phyloP scores from a whole-genome alignment of 2,329 filamentous ascomycete genomes.

The Cladosporium oxysporum region DNA sequence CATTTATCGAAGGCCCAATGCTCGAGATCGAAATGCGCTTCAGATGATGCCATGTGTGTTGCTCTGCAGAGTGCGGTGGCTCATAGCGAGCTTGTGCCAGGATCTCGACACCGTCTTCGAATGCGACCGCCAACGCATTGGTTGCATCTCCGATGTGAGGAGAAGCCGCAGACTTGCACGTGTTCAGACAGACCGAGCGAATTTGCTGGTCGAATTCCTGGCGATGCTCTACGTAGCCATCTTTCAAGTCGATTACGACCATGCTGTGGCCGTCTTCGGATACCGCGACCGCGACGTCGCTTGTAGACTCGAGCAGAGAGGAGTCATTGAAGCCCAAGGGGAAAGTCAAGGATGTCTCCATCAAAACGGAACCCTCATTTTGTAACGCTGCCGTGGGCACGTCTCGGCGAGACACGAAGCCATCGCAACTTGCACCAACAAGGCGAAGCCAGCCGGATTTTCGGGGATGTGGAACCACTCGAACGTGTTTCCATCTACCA shows the following conservation, averaged over 20 bases:
- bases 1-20: conserved; percentile 28
- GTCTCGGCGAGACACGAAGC: conserved; percentile 14
- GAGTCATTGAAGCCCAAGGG: conserved; percentile 26
- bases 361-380: neutral
- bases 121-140: conserved; percentile 33
- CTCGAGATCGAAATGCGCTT: conserved; percentile 30
- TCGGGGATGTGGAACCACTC: conserved; percentile 15
- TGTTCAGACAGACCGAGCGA: neutral
- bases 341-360: conserved; percentile 19
- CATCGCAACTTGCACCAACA: conserved; percentile 9
- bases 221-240: conserved; percentile 36
- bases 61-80: conserved; percentile 7
- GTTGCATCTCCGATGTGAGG: conserved; percentile 17
- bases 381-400: neutral
- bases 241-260: conserved; percentile 31
- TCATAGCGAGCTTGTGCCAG: conserved; percentile 33
- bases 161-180: neutral
- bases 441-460: conserved; percentile 15
- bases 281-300: conserved; percentile 29
- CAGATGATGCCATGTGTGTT: conserved; percentile 30
- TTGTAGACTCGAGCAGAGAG: conserved; percentile 27
- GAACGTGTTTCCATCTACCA: neutral
- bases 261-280: conserved; percentile 26
- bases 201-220: conserved; percentile 20
- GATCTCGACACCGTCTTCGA: conserved; percentile 28